Evolutionary conservation across 768 basidiomycete genomes (phyloP).

Genomic region (Crucibulum laeve): DNA sequence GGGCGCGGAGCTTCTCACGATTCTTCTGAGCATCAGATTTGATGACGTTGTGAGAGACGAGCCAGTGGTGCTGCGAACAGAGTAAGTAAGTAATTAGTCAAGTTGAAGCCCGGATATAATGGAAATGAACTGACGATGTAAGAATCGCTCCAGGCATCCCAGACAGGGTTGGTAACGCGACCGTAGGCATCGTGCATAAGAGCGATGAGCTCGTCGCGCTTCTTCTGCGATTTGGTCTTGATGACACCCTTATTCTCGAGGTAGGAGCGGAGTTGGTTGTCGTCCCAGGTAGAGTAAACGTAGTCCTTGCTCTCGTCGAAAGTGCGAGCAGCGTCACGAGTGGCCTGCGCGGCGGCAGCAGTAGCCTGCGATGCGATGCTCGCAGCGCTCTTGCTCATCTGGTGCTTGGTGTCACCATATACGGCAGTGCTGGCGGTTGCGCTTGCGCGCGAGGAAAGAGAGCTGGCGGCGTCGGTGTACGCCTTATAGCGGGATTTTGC

Average conservation of each 20-base stretch:
- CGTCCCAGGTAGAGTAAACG: constrained; percentile 87
- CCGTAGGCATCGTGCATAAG: constrained; percentile 71
- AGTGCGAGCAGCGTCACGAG: constrained; percentile 40
- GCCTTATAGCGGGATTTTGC: constrained; percentile 68
- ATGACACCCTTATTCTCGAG: constrained; percentile 73
- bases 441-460: constrained; percentile 46
- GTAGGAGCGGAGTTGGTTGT: constrained; percentile 65
- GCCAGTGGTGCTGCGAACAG: constrained; percentile 68
- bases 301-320: constrained; percentile 82
- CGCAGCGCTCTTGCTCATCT: constrained; percentile 34
- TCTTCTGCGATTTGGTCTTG: constrained; percentile 55
- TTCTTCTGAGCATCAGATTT: constrained; percentile 46
- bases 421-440: constrained; percentile 45
- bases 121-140: constrained; percentile 56
- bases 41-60: constrained; percentile 72
- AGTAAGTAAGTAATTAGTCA: background rate
- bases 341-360: constrained; percentile 39
- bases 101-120: background rate
- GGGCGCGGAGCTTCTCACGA: constrained; percentile 55
- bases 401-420: constrained; percentile 37
- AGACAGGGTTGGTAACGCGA: constrained; percentile 57
- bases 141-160: constrained; percentile 83
- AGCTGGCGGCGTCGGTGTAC: constrained; percentile 57
- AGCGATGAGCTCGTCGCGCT: constrained; percentile 60
- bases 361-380: constrained; percentile 23